phyloP scores from a whole-genome alignment of 2,329 filamentous ascomycete species.

The Remersonia thermophila region DNA sequence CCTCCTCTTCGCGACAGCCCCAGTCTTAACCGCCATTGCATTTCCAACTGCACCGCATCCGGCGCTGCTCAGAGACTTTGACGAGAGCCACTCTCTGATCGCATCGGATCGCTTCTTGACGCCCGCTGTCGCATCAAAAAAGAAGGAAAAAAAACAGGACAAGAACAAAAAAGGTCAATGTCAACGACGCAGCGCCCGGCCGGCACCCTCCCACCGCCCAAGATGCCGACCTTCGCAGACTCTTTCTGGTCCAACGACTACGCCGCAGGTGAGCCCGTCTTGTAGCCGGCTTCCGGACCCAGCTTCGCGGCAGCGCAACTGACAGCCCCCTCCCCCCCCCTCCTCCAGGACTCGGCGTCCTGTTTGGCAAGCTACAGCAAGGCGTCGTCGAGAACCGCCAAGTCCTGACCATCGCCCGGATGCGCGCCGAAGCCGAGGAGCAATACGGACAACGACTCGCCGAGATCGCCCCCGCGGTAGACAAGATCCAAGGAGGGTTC shows the following conservation, averaged over 20 bases:
- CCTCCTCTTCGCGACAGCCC: neutral
- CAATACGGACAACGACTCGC: constrained; percentile 67
- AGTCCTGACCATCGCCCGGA: constrained; percentile 75
- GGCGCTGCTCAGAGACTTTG: too few relatives aligned
- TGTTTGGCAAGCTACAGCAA: constrained; percentile 95
- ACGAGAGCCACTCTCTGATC: too few relatives aligned
- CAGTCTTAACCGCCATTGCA: constrained; percentile 12
- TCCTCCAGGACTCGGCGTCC: constrained; percentile 62
- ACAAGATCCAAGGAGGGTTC: constrained; percentile 76
- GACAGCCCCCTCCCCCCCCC: constrained; percentile 5
- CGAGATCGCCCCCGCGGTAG: constrained; percentile 70
- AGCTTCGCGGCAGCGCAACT: neutral
- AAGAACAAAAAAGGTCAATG: too few relatives aligned
- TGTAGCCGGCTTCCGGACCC: neutral
- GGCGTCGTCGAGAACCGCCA: constrained; percentile 92
- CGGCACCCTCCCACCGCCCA: constrained; percentile 17
- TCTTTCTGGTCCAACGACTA: constrained; percentile 99
- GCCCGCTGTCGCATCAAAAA: too few relatives aligned
- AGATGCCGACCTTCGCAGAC: constrained; percentile 81
- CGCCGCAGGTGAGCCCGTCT: constrained; percentile 58
- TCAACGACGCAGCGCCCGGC: too few relatives aligned
- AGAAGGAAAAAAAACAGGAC: too few relatives aligned
- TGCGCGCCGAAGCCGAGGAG: constrained; percentile 95
- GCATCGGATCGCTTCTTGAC: too few relatives aligned
- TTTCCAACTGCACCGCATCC: too few relatives aligned